Evolutionary conservation across 2,329 filamentous ascomycete genomes (phyloP).

Genomic region (Chaetomiaceae sp.): DNA sequence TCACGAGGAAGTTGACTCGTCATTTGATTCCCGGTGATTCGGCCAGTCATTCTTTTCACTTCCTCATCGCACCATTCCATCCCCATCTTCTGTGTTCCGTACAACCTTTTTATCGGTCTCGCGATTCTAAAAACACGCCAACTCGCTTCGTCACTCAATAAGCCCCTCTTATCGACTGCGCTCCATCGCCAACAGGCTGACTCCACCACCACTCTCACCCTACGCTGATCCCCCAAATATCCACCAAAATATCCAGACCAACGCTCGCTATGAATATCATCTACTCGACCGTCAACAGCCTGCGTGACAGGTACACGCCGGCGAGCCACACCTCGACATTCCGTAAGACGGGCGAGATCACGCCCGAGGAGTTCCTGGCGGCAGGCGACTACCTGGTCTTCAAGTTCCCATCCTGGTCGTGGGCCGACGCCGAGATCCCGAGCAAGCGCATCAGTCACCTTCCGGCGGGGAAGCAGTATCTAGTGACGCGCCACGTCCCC

Average conservation of each 20-base stretch:
- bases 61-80: not conserved
- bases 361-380: constrained; percentile 91
- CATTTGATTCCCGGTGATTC: constrained; percentile 6
- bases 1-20: constrained; percentile 11
- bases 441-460: constrained; percentile 76
- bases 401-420: constrained; percentile 98
- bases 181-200: not conserved
- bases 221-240: not conserved
- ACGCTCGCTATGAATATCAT: constrained; percentile 71
- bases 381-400: constrained; percentile 97
- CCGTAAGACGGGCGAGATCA: constrained; percentile 89
- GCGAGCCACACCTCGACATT: constrained; percentile 90
- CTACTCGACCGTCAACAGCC: constrained; percentile 85
- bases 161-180: not conserved
- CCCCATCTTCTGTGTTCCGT: not conserved
- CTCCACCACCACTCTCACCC: not conserved
- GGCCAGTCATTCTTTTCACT: not conserved
- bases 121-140: too few species aligned
- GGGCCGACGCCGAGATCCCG: constrained; percentile 82
- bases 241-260: too few species aligned
- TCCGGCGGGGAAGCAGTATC: constrained; percentile 86
- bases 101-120: too few species aligned
- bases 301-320: constrained; percentile 87
- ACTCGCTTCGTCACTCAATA: not conserved
- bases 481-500: constrained; percentile 90